Evolutionary conservation across 129 eudicot genomes (phyloP), one percentile per base, ranked within the genome.

Genomic region (Calendula officinalis): DNA sequence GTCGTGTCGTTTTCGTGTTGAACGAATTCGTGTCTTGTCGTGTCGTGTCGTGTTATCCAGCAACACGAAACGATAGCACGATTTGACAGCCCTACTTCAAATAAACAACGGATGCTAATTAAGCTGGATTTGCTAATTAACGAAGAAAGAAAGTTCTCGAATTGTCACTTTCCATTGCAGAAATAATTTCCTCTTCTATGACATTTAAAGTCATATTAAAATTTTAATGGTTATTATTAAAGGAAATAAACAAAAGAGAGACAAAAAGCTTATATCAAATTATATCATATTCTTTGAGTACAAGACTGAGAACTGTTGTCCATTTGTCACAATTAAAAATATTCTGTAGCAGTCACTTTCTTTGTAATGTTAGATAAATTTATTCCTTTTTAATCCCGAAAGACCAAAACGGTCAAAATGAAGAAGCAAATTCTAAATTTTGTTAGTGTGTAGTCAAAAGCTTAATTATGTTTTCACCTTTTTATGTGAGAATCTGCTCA

Each of bases 361-460:
- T 54, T 41, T 56, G 45, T 41, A 41, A 40, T n/a, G 56, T 9
- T 54, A 1, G 33, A 66, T 35, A 11, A 35, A 35, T 58, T 36
- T 38, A 22, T 46, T 69, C n/a, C 35, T 8, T 43, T 22, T 58
- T 58, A 17, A 59, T 45, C 1, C 0, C 44, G 13, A 36, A 44
- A 16, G 13, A 22, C 60, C 43, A 56, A 54, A 72, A 72, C 12
- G 51, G 58, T 35, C 50, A 27, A 42, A 30, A 7, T 44, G 10
- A 70, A 13, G 52, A 59, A 12, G 55, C 42, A 50, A 71, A 51
- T 50, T 71, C 27, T 0, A 53, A 61, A 15, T 53, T 71, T 69
- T 34, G 69, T 41, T 62, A n/a, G 30, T 22, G 76, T 51, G 61
- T 41, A 14, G 54, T 71, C 59, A 17, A 73, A 73, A 73, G 66